Conservation (phyloP, 2,329 filamentous ascomycete species). For the Colletotrichum agaves region DNA sequence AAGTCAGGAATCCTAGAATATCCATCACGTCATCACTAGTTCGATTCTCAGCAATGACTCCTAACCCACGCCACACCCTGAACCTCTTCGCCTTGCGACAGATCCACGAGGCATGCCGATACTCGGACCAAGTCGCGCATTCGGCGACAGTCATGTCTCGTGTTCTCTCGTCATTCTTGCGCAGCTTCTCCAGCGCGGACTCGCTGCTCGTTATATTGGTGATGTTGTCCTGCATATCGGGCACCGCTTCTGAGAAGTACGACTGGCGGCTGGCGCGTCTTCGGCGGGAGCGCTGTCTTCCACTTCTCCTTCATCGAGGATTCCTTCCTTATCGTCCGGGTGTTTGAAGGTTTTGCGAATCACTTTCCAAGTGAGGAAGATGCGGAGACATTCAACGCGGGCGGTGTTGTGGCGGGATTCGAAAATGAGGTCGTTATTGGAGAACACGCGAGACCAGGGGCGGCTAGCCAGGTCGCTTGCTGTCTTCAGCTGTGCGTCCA, state of each 20-base stretch:
- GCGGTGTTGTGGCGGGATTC: constrained; percentile 40
- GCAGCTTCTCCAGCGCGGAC: constrained; percentile 36
- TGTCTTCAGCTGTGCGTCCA: constrained; percentile 30
- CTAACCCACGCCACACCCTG: constrained; percentile 39
- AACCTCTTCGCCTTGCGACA: constrained; percentile 40
- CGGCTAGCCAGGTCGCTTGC: constrained; percentile 39
- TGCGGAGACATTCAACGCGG: constrained; percentile 39
- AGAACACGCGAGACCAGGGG: constrained; percentile 39
- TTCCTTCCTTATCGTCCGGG: constrained; percentile 34
- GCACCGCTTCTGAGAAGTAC: constrained; percentile 31
- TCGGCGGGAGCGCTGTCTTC: neutral
- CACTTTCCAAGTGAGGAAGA: constrained; percentile 41
- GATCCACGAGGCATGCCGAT: constrained; percentile 40
- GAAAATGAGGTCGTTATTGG: constrained; percentile 41
- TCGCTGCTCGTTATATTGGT: constrained; percentile 14
- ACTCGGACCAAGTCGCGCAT: constrained; percentile 41
- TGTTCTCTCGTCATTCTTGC: constrained; percentile 36
- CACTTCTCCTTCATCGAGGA: constrained; percentile 32
- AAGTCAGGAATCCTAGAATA: constrained; percentile 39
- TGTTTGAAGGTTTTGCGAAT: constrained; percentile 40
- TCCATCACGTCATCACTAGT: constrained; percentile 39
- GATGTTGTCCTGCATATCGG: constrained; percentile 24
- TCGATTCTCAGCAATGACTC: constrained; percentile 37
- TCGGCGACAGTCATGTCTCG: constrained; percentile 39
- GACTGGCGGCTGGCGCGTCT: constrained; percentile 15